Evolutionary conservation across 139 green algal genomes (phyloP), one percentile per base, ranked within the genome.

Genomic region (Edaphochlamys debaryana): DNA sequence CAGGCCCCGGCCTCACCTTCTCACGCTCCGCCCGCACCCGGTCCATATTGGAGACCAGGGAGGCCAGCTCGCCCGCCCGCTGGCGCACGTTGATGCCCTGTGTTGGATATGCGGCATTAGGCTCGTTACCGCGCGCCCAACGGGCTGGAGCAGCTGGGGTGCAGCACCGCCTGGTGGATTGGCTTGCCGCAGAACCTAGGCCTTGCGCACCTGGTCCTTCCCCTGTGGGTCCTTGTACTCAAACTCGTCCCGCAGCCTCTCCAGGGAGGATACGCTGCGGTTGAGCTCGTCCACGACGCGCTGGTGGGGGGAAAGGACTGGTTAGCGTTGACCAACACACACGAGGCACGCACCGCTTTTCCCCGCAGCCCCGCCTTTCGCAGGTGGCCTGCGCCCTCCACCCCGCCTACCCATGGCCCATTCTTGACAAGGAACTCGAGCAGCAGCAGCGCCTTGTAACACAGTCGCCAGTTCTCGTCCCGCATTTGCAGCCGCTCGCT

Each of bases 391-490:
- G n/a, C n/a, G n/a, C n/a, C n/a, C n/a, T n/a, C n/a, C n/a, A n/a
- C 45, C 11, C 45, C 11, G 5, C 86, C 80, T 60, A 91, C 90
- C 85, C 86, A 86, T 13, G 95, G 95, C 0, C 95, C 95, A 84
- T 98, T 91, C 84, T 97, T 98, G 38, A 93, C 38, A 67, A 98
- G 87, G 89, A 92, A 95, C 81, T 98, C 96, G 50, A 98, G 87
- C 56, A 98, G 86, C 77, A 98, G 92, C 77, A 98, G 86, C 8
- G 92, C 92, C 87, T 98, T 98, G 90, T 98, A 98, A 56, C 95
- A 95, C 50, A 98, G 92, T 29, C 96, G 85, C 96, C 96, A 98
- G 84, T 96, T 94, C 36, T 98, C 94, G 20, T 87, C 93, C 11
- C 79, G 83, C 83, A 97, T 94, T 37, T 93, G 81, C 58, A 98